These are phyloP conservation scores for Funneliformis geosporum DNA, from an alignment of 192 early-diverging fungal genomes.

Conservation along the genomic window DNA sequence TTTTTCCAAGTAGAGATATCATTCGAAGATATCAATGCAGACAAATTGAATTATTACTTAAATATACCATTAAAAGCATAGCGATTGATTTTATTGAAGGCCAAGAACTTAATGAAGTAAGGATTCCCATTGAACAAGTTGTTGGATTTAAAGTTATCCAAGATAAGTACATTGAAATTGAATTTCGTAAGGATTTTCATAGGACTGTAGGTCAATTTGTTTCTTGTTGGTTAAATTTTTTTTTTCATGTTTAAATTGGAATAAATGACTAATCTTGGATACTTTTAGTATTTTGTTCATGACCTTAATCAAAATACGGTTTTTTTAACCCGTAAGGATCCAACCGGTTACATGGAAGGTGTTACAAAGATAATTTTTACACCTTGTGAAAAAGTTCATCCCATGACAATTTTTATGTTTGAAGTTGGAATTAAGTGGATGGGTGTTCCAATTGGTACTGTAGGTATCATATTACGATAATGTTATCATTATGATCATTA, in stretches of 20 bases:
- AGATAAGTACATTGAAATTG: neutral
- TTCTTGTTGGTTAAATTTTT: neutral
- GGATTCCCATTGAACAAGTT: neutral
- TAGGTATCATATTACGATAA: neutral
- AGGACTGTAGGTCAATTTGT: neutral
- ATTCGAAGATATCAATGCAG: neutral
- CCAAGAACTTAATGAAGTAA: neutral
- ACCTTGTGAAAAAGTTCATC: neutral
- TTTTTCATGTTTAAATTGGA: neutral
- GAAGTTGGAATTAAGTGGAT: neutral
- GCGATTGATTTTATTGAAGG: neutral
- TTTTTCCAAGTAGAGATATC: neutral
- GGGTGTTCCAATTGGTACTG: neutral
- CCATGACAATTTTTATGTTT: neutral
- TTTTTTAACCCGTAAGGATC: neutral
- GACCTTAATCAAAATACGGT: neutral
- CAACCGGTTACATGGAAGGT: neutral
- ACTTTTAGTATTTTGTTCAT: neutral
- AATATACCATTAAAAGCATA: neutral
- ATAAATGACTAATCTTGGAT: neutral
- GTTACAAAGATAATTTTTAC: neutral
- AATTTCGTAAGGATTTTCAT: neutral
- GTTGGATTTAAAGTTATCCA: neutral
- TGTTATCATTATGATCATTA: neutral
- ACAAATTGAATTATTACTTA: neutral